Evolutionary conservation across 129 eudicot genomes (phyloP), one percentile per base, ranked within the genome.

Genomic region (Pittosporum tobira): DNA sequence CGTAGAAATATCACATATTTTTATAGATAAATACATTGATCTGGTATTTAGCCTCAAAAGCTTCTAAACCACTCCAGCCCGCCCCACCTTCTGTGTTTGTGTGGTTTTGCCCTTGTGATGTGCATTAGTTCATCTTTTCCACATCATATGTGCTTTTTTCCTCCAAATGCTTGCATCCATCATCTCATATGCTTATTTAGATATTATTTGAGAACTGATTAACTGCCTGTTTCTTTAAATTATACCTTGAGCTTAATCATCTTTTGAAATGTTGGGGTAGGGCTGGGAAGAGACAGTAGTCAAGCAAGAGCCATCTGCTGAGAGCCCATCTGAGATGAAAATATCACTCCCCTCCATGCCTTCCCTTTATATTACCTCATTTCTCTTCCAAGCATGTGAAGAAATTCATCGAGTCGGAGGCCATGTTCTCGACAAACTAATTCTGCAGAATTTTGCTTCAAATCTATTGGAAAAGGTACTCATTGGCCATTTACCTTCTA

Each of bases 201-300:
- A 55, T 28, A 26, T 54, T 36, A 54, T 40, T 12, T n/a, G 16
- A 7, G 0, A 29, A n/a, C 30, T 6, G 19, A 5, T 53, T n/a
- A 15, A 9, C 28, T 55, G 34, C 1, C n/a, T 6, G 16, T 55
- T 58, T 46, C 42, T n/a, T 15, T 18, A 16, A 22, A 28, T n/a
- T n/a, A n/a, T 20, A 18, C n/a, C 13, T 25, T 19, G 21, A 42
- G 36, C 13, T 1, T 31, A 42, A 31, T 57, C 5, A 65, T 57
- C 8, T 66, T 65, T 70, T 24, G n/a, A 40, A 63, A 15, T 51
- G 26, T 61, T 65, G 67, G n/a, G 26, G 45, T 78, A 91, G 98
- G 98, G 98, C 23, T 91, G 98, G 98, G 98, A 91, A 73, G 95
- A 86, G 62, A 78, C 85, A 25, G 73, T 84, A 30, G 90, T 87